phyloP scores from a whole-genome alignment of 306 rosid genomes.

The Medicago truncatula region DNA sequence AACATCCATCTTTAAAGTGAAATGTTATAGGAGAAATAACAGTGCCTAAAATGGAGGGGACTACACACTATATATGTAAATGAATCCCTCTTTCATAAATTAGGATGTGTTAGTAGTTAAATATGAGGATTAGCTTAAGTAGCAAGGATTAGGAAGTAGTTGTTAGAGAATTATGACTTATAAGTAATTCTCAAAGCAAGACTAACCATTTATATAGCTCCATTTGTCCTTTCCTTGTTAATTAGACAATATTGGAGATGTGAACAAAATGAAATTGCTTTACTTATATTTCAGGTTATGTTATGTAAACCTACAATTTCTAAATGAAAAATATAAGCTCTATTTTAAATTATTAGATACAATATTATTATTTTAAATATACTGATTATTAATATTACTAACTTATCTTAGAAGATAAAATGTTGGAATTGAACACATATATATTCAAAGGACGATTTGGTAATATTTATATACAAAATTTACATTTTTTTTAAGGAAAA shows the following conservation, averaged over 20 bases:
- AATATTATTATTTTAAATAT: background rate
- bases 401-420: background rate
- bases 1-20: constrained; percentile 49
- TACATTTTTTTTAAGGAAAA: no score
- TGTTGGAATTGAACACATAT: background rate
- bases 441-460: no score
- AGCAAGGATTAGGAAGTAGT: constrained; percentile 51
- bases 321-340: constrained; percentile 31
- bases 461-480: no score
- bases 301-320: constrained; percentile 33
- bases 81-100: constrained; percentile 12
- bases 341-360: background rate
- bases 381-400: no score
- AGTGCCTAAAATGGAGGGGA: constrained; percentile 44
- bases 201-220: constrained; percentile 48
- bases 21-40: constrained; percentile 1
- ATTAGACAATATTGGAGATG: constrained; percentile 6
- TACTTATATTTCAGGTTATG: constrained; percentile 41
- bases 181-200: constrained; percentile 54
- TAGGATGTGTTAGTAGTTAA: constrained; percentile 38
- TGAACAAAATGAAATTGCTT: constrained; percentile 26
- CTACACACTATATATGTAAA: constrained; percentile 40
- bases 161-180: constrained; percentile 50
- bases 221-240: constrained; percentile 56
- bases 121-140: constrained; percentile 43